Percentiles rank a stretch among this genome's conserved stretches.
Conservation (phyloP, 768 basidiomycete species). For the Xerocomus spinulosus region DNA sequence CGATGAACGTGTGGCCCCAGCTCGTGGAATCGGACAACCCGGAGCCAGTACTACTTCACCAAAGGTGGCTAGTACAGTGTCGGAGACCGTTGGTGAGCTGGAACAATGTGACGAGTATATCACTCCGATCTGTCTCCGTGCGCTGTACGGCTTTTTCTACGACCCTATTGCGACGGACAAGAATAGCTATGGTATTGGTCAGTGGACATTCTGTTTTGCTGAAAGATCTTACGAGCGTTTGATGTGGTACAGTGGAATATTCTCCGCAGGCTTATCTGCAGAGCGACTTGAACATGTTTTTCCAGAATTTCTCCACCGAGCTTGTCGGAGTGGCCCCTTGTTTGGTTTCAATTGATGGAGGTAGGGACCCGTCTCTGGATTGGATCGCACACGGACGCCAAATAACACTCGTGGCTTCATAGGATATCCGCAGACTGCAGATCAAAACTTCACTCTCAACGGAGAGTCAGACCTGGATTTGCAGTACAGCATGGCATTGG, state of each 20-base stretch:
- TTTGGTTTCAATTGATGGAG: conserved; percentile 35
- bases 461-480: conserved; percentile 32
- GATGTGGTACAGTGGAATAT: too few species aligned
- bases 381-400: conserved; percentile 26
- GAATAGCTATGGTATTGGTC: conserved; percentile 35
- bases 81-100: conserved; percentile 9
- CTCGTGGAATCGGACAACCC: conserved; percentile 15
- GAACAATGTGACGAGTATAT: conserved; percentile 25
- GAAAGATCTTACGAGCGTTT: too few species aligned
- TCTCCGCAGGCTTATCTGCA: conserved; percentile 30
- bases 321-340: conserved; percentile 25
- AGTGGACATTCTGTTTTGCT: too few species aligned
- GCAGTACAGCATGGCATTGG: conserved; percentile 30
- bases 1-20: not conserved
- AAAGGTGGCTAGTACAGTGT: conserved; percentile 13
- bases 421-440: conserved; percentile 22
- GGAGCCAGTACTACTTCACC: conserved; percentile 7
- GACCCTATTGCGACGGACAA: conserved; percentile 19
- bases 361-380: conserved; percentile 11
- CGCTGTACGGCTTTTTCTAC: conserved; percentile 26
- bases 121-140: conserved; percentile 29
- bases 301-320: conserved; percentile 15
- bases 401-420: too few species aligned
- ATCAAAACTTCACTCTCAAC: conserved; percentile 15
- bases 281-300: conserved; percentile 32